Conservation (phyloP, 257 asterid genomes). For the Petunia secreta region DNA sequence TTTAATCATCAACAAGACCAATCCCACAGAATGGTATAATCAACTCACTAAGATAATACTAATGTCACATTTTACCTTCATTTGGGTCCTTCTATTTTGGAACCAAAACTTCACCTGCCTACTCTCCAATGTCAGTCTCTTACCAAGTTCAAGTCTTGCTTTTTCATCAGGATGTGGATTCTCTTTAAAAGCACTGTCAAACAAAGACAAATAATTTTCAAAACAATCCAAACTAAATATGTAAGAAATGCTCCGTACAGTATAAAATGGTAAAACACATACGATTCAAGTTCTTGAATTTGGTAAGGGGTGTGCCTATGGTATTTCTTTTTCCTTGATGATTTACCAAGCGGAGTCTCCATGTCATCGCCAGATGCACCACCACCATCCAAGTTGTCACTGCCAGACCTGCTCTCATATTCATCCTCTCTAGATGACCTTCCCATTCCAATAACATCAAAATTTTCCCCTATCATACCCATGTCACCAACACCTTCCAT, state of each 20-base stretch:
- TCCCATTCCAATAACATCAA: slow-evolving; percentile 42
- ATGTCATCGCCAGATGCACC: slow-evolving; percentile 73
- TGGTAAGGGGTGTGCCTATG: slow-evolving; percentile 74
- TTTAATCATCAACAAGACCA: slow-evolving; percentile 18
- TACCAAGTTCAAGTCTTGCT: slow-evolving; percentile 70
- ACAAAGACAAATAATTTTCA: background rate
- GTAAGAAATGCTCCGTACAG: background rate
- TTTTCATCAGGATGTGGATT: slow-evolving; percentile 94
- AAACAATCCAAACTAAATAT: background rate
- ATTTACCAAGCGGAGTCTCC: slow-evolving; percentile 40
- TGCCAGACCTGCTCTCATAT: slow-evolving; percentile 64
- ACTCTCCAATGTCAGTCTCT: slow-evolving; percentile 61
- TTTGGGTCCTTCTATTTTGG: slow-evolving; percentile 88
- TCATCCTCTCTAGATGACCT: slow-evolving; percentile 54
- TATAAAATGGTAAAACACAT: slow-evolving; percentile 11
- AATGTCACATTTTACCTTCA: slow-evolving; percentile 60
- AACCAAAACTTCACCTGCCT: slow-evolving; percentile 92
- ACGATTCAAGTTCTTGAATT: slow-evolving; percentile 90
- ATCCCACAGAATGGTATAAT: background rate
- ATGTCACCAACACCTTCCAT: slow-evolving; percentile 72
- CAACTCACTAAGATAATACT: background rate
- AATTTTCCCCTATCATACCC: slow-evolving; percentile 54
- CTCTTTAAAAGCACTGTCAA: slow-evolving; percentile 73
- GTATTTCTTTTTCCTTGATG: slow-evolving; percentile 58
- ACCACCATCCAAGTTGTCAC: slow-evolving; percentile 63